A percentile compares a stretch with the other conserved stretches of the same genome.
Evolutionary conservation across 495 filamentous ascomycete genomes (phyloP).

Genomic region (Schizothecium vesticola): DNA sequence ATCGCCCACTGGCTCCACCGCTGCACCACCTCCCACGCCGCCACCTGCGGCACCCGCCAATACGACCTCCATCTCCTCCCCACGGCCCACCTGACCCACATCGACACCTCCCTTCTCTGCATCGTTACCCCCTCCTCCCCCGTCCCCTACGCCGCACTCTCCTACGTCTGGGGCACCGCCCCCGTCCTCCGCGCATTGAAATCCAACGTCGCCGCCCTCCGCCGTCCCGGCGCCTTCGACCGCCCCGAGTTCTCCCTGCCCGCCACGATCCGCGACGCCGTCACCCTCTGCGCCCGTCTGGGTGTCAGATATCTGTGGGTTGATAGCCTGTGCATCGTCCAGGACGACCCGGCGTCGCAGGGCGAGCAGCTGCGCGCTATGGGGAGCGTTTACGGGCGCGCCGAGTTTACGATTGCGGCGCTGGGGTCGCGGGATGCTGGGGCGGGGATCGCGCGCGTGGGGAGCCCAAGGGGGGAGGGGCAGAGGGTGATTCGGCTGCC

Average conservation of each 20-base stretch:
- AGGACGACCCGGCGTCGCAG: slow-evolving; percentile 20
- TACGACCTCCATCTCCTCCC: not conserved
- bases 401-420: not conserved
- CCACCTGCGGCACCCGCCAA: not conserved
- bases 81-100: not conserved
- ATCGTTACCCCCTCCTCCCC: not conserved
- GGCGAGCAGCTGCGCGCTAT: not conserved
- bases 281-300: slow-evolving; percentile 17
- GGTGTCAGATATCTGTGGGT: slow-evolving; percentile 36
- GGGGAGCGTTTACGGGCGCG: not conserved
- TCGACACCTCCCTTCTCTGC: slow-evolving; percentile 7
- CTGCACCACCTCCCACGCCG: not conserved
- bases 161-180: slow-evolving; percentile 11
- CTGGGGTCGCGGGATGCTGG: not conserved
- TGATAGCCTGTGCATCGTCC: slow-evolving; percentile 33
- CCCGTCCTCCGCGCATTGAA: not conserved
- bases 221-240: not conserved
- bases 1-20: not conserved
- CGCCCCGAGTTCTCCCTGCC: slow-evolving; percentile 3
- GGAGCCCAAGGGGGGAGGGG: not conserved
- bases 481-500: not conserved
- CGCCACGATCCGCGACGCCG: slow-evolving; percentile 22
- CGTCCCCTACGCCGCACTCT: slow-evolving; percentile 10
- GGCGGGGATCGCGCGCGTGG: not conserved
- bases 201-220: not conserved